phyloP scores from a whole-genome alignment of 202 grass and related monocot species.

The Panicum virgatum region DNA sequence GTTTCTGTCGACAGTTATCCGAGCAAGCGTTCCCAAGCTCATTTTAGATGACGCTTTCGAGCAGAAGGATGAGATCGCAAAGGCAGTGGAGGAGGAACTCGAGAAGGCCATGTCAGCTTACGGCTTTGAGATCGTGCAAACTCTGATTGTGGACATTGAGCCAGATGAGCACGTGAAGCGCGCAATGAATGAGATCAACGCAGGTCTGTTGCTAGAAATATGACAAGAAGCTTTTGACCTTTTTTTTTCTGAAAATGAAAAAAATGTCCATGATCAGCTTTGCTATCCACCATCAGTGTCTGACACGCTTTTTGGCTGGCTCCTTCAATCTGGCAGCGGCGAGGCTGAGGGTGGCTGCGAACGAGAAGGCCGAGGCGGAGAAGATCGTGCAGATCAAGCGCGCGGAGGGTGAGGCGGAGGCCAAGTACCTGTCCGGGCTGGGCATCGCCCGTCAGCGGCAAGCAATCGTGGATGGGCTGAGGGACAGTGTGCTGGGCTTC shows the following conservation, averaged over 20 bases:
- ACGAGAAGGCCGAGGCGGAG: conserved; percentile 67
- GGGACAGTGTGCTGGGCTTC: conserved; percentile 63
- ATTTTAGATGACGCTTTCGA: conserved; percentile 61
- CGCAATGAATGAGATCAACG: conserved; percentile 92
- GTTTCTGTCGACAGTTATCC: conserved; percentile 52
- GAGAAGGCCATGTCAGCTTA: conserved; percentile 87
- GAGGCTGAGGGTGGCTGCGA: conserved; percentile 54
- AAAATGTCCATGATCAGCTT: not conserved
- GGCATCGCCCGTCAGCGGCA: conserved; percentile 56
- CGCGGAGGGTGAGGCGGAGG: conserved; percentile 66
- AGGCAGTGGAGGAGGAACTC: conserved; percentile 70
- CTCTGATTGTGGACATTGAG: conserved; percentile 91
- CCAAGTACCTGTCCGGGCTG: conserved; percentile 60
- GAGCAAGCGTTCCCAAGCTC: conserved; percentile 70
- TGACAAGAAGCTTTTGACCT: not conserved
- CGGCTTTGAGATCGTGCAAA: conserved; percentile 92
- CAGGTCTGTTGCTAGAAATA: conserved; percentile 36
- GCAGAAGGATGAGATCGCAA: conserved; percentile 75
- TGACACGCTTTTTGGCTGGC: not conserved
- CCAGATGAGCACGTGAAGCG: conserved; percentile 81
- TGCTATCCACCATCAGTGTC: not conserved
- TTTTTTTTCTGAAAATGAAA: no score
- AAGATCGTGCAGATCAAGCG: conserved; percentile 78
- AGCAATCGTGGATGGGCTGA: conserved; percentile 57
- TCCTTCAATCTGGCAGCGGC: conserved; percentile 38